These are phyloP conservation scores for Aspergillus indologenus DNA, from an alignment of 495 filamentous ascomycete genomes.

Conservation along the genomic window DNA sequence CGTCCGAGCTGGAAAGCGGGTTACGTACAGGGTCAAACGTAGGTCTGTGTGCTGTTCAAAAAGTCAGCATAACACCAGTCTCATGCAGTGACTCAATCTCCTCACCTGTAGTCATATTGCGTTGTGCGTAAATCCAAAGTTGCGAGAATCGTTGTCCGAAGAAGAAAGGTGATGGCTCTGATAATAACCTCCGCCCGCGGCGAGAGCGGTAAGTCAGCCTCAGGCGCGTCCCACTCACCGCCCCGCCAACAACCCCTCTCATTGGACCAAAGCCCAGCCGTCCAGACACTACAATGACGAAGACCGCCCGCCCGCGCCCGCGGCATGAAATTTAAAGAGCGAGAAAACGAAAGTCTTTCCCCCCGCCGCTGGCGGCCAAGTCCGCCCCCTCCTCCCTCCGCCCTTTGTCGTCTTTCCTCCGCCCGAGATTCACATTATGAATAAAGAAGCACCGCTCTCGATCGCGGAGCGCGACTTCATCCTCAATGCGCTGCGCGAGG, in stretches of 20 bases:
- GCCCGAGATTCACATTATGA: constrained; percentile 54
- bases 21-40: constrained; percentile 84
- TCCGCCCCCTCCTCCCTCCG: constrained; percentile 14
- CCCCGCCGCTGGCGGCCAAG: constrained; percentile 29
- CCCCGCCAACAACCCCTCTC: constrained; percentile 18
- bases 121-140: neutral
- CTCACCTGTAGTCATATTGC: constrained; percentile 65
- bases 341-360: constrained; percentile 24
- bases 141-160: neutral
- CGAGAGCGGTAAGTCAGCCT: constrained; percentile 11
- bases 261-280: too few relatives aligned
- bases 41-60: constrained; percentile 65
- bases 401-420: too few relatives aligned
- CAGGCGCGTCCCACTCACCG: constrained; percentile 14
- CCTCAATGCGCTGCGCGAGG: constrained; percentile 68
- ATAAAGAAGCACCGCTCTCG: constrained; percentile 83
- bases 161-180: constrained; percentile 4
- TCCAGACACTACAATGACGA: constrained; percentile 27
- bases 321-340: constrained; percentile 23
- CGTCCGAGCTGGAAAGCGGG: neutral
- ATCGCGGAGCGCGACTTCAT: constrained; percentile 74
- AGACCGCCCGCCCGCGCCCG: constrained; percentile 8
- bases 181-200: constrained; percentile 6
- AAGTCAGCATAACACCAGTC: constrained; percentile 24
- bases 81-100: neutral